Evolutionary conservation across 768 basidiomycete species (phyloP), one percentile per base, ranked within the genome.

Genomic region (Suillus subluteus): DNA sequence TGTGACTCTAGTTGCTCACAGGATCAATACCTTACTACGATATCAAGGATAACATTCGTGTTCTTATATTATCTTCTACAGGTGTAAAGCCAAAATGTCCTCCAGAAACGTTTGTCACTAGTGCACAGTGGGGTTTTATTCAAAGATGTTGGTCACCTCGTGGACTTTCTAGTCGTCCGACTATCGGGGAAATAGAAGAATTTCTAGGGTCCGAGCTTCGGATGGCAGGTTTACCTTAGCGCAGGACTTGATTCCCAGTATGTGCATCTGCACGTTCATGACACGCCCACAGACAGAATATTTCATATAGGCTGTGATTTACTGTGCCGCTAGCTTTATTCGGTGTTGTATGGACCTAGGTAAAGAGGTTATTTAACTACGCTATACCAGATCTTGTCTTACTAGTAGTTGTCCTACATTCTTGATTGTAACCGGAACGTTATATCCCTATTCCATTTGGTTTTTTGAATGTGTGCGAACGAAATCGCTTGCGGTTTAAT

Each of bases 11-110:
- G 65, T 50, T 67, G 26, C 18, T 68, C 52, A 62, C 65, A 4
- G 65, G 65, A 37, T 46, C 37, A 8, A 46, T 68, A 21, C 65
- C 67, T 8, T 68, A 63, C 23, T 21, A 62, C 52, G 55, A 66
- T 26, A 50, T 48, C 41, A 43, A 44, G 23, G 12, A 52, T 21
- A 56, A 58, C 7, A 55, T 23, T 6, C 38, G 3, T 30, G 62
- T 66, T 30, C 7, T 56, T 18, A 13, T 50, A 15, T 56, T 62
- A 12, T 38, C 66, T 38, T 30, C 48, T 13, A 43, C 15, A 48
- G 54, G 44, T 6, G 21, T 38, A 16, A 66, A 37, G 6, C 67
- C 65, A 1, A 30, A 9, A 56, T 58, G 62, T 23, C 62, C 65
- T 13, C 12, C 1, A 15, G 40, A 37, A 37, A 11, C 41, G 3